Percentiles rank a stretch among this genome's conserved stretches.
Conservation (phyloP, 176 grass and related monocot genomes). For the Paspalum vaginatum region DNA sequence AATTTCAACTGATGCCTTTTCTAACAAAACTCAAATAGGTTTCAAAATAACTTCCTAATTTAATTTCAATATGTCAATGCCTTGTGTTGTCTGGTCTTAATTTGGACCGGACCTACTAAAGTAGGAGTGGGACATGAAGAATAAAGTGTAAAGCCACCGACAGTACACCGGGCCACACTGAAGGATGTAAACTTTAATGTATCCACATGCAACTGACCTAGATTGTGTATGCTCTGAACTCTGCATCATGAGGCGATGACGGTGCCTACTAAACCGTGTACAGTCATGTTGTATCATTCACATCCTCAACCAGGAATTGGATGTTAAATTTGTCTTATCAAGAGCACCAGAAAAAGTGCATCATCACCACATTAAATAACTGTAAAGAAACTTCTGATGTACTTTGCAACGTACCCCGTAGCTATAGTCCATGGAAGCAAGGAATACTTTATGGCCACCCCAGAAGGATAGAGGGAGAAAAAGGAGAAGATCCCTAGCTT, state of each 20-base stretch:
- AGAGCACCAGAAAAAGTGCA: slow-evolving; percentile 49
- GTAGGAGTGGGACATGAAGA: slow-evolving; percentile 41
- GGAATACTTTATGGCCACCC: slow-evolving; percentile 63
- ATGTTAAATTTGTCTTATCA: slow-evolving; percentile 78
- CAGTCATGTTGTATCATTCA: slow-evolving; percentile 32
- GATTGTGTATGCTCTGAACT: slow-evolving; percentile 54
- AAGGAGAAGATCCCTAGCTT: slow-evolving; percentile 56
- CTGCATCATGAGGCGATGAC: slow-evolving; percentile 47
- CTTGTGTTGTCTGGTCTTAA: neutral
- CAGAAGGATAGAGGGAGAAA: slow-evolving; percentile 45
- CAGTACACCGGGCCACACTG: slow-evolving; percentile 55
- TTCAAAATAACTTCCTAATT: neutral
- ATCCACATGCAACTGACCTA: slow-evolving; percentile 64
- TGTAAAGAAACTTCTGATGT: slow-evolving; percentile 47
- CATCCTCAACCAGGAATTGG: slow-evolving; percentile 31
- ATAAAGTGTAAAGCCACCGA: slow-evolving; percentile 93
- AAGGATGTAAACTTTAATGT: slow-evolving; percentile 68
- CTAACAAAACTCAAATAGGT: neutral
- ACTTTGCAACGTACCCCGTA: slow-evolving; percentile 71
- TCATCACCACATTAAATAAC: slow-evolving; percentile 55
- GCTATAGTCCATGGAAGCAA: slow-evolving; percentile 72
- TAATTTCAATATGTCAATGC: neutral
- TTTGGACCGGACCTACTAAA: slow-evolving; percentile 37
- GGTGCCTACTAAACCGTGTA: slow-evolving; percentile 40
- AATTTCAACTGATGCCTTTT: neutral